Evolutionary conservation across 2,329 filamentous ascomycete genomes (phyloP).

Genomic region (Aspergillus ustus): DNA sequence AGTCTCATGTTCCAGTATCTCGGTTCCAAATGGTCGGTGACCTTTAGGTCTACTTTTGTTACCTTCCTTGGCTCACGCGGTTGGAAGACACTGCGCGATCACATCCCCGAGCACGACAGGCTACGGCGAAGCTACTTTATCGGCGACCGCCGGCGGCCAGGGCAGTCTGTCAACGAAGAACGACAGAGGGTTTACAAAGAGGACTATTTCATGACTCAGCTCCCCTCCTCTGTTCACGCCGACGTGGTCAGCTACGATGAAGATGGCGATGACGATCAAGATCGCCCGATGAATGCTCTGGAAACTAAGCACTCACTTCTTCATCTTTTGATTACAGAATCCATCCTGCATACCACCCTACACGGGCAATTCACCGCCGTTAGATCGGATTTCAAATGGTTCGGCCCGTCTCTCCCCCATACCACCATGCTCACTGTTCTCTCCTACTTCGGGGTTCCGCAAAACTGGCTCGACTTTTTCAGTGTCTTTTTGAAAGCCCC

Average conservation of each 20-base stretch:
- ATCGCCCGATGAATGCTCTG: slow-evolving; percentile 48
- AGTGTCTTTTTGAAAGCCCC: slow-evolving; percentile 62
- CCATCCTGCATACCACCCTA: slow-evolving; percentile 55
- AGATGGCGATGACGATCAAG: slow-evolving; percentile 33
- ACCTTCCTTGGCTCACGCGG: slow-evolving; percentile 43
- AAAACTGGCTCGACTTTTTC: slow-evolving; percentile 64
- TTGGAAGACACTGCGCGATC: slow-evolving; percentile 45
- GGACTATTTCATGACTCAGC: slow-evolving; percentile 61
- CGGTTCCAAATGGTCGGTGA: slow-evolving; percentile 56
- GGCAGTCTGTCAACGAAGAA: slow-evolving; percentile 28
- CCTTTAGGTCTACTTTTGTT: slow-evolving; percentile 50
- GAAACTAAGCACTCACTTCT: slow-evolving; percentile 62
- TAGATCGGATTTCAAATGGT: slow-evolving; percentile 63
- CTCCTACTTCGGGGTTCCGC: slow-evolving; percentile 62
- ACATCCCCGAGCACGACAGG: slow-evolving; percentile 43
- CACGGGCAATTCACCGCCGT: slow-evolving; percentile 58
- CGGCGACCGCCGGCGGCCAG: slow-evolving; percentile 1
- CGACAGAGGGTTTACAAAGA: slow-evolving; percentile 45
- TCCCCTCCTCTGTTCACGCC: slow-evolving; percentile 50
- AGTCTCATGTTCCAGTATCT: slow-evolving; percentile 61
- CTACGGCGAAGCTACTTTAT: slow-evolving; percentile 54
- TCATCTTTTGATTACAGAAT: slow-evolving; percentile 61
- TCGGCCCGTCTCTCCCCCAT: slow-evolving; percentile 64
- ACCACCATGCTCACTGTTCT: slow-evolving; percentile 62
- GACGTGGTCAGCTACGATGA: slow-evolving; percentile 47